Percentiles rank a stretch among this genome's conserved stretches.
These are phyloP conservation scores for Phytophthora sojae DNA, from an alignment of 352 stramenopile genomes.

Conservation along the genomic window DNA sequence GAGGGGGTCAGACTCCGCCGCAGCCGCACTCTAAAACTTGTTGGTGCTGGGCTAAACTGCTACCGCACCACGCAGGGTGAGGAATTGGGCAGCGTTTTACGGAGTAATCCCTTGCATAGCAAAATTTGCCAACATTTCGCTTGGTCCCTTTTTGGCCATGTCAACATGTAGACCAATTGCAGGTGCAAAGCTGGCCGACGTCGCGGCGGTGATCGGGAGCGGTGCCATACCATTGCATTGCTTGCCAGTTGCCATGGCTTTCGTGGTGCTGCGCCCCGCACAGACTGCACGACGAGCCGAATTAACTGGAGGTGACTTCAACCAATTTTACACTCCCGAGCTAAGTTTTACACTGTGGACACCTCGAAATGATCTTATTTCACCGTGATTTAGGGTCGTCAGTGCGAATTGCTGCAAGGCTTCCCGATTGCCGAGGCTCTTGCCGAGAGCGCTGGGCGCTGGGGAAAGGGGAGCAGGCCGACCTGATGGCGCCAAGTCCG, in stretches of 20 bases:
- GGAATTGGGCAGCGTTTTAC: not conserved
- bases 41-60: not conserved
- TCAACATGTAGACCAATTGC: not conserved
- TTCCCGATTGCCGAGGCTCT: not conserved
- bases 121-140: conserved; percentile 1
- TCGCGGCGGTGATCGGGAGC: too few relatives aligned
- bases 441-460: too few relatives aligned
- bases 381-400: not conserved
- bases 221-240: not conserved
- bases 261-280: not conserved
- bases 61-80: not conserved
- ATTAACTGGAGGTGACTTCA: conserved; percentile 18
- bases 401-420: not conserved
- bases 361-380: conserved; percentile 6
- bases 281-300: not conserved
- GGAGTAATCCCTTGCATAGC: not conserved
- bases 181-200: too few relatives aligned
- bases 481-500: not conserved
- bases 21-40: not conserved
- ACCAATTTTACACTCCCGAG: conserved; percentile 9
- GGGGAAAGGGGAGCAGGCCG: not conserved
- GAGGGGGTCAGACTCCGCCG: not conserved
- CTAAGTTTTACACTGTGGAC: conserved; percentile 13
- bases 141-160: too few relatives aligned
- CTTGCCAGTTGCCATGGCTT: not conserved